Conservation (phyloP, 2,329 filamentous ascomycete species). For the Raffaelea albimanens region DNA sequence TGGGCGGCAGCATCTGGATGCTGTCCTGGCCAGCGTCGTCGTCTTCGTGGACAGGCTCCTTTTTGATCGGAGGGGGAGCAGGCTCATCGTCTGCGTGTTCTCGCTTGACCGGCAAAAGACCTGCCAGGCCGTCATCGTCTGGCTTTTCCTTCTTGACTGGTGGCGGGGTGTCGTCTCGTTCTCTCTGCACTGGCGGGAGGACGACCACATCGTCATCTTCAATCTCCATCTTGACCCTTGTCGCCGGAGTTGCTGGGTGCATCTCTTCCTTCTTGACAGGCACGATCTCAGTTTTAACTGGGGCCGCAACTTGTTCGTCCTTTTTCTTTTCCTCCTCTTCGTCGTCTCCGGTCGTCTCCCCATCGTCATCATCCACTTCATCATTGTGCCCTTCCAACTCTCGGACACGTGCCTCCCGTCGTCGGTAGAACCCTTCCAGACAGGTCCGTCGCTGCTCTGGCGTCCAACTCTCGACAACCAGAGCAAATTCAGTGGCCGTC, state of each 20-base stretch:
- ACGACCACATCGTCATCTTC: background rate
- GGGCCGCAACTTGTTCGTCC: background rate
- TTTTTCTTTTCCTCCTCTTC: background rate
- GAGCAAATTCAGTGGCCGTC: slow-evolving; percentile 72
- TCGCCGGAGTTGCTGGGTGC: background rate
- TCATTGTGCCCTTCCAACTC: slow-evolving; percentile 6
- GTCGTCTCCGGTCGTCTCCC: background rate
- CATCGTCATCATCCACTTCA: slow-evolving; percentile 6
- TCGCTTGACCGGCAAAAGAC: too few species aligned
- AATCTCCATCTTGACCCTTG: background rate
- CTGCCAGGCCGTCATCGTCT: too few species aligned
- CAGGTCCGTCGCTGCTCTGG: slow-evolving; percentile 71
- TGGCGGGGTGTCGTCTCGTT: too few species aligned
- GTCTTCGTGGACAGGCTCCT: too few species aligned
- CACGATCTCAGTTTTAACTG: background rate
- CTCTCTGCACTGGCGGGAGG: background rate
- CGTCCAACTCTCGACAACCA: slow-evolving; percentile 85
- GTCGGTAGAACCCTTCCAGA: slow-evolving; percentile 70
- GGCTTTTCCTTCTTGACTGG: too few species aligned
- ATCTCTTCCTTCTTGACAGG: background rate
- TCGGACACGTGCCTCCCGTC: slow-evolving; percentile 45
- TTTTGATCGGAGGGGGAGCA: too few species aligned
- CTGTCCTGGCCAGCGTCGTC: slow-evolving; percentile 51
- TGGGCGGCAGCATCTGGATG: slow-evolving; percentile 81
- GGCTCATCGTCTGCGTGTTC: too few species aligned